These are phyloP conservation scores for Fraxinus velutina DNA, from an alignment of 305 asterid species.

Conservation along the genomic window DNA sequence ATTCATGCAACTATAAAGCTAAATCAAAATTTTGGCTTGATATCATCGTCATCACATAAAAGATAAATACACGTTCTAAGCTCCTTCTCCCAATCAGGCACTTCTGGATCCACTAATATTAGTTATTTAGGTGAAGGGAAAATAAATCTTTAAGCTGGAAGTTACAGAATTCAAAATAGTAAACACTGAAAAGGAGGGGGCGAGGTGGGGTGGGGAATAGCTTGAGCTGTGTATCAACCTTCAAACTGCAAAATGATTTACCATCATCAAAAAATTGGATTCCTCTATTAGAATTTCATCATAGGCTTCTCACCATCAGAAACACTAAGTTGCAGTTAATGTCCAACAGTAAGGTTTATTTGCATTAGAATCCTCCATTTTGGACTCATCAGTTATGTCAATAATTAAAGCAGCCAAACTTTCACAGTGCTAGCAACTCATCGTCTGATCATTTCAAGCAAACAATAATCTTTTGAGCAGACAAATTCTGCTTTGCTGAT, in stretches of 20 bases:
- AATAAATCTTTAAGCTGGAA: neutral
- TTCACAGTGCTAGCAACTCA: neutral
- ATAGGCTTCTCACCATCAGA: neutral
- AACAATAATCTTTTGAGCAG: neutral
- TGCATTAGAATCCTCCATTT: conserved; percentile 11
- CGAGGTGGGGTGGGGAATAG: neutral
- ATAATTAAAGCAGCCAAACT: neutral
- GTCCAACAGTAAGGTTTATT: neutral
- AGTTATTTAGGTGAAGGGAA: neutral
- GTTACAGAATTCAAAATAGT: neutral
- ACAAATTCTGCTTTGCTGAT: neutral
- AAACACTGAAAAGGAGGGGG: neutral
- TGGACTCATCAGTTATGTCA: neutral
- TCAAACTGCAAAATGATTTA: neutral
- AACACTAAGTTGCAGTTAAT: neutral
- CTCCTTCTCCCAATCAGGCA: neutral
- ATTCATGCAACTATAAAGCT: neutral
- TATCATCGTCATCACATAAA: neutral
- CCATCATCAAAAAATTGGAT: neutral
- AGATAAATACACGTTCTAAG: neutral
- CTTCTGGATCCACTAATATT: neutral
- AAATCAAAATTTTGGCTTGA: neutral
- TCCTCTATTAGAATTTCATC: neutral
- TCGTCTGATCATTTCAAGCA: neutral
- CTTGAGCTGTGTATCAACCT: neutral